These are phyloP conservation scores for Theileria orientalis DNA, from an alignment of 169 alveolate species.

Conservation along the genomic window DNA sequence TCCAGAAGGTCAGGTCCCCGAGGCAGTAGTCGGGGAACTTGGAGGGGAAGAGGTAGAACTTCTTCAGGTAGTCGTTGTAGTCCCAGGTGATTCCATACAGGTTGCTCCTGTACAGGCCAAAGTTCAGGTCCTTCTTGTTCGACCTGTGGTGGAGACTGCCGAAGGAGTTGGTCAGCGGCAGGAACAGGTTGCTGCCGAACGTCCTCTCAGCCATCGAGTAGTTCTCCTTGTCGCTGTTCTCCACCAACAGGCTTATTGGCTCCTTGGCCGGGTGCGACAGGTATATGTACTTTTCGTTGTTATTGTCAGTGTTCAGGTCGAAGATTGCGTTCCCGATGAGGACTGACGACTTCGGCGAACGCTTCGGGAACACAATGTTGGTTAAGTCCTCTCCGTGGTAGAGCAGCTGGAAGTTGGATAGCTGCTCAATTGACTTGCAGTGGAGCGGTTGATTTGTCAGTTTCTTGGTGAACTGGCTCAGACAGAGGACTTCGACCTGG, in stretches of 20 bases:
- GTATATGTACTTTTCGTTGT: constrained; percentile 30
- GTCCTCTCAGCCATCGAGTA: constrained; percentile 26
- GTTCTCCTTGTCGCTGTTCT: neutral
- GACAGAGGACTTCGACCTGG: neutral
- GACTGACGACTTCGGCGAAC: constrained; percentile 9
- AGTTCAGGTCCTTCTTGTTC: constrained; percentile 13
- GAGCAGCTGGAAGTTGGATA: constrained; percentile 25
- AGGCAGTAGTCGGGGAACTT: constrained; percentile 17
- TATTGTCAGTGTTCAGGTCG: constrained; percentile 12
- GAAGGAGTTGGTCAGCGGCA: constrained; percentile 13
- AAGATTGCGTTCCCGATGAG: constrained; percentile 22
- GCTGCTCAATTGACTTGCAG: constrained; percentile 37
- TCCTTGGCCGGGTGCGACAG: constrained; percentile 11
- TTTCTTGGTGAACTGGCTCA: neutral
- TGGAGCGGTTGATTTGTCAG: neutral
- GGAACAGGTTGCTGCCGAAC: constrained; percentile 17
- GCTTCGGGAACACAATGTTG: constrained; percentile 4
- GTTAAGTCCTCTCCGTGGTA: constrained; percentile 7
- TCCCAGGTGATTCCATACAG: constrained; percentile 43
- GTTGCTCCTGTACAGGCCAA: neutral
- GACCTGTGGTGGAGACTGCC: neutral
- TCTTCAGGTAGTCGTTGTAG: neutral
- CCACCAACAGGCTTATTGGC: constrained; percentile 21
- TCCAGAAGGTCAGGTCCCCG: constrained; percentile 17
- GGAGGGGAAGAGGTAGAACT: constrained; percentile 4